phyloP scores from a whole-genome alignment of 805 yeast genomes.

The Candida anglica region DNA sequence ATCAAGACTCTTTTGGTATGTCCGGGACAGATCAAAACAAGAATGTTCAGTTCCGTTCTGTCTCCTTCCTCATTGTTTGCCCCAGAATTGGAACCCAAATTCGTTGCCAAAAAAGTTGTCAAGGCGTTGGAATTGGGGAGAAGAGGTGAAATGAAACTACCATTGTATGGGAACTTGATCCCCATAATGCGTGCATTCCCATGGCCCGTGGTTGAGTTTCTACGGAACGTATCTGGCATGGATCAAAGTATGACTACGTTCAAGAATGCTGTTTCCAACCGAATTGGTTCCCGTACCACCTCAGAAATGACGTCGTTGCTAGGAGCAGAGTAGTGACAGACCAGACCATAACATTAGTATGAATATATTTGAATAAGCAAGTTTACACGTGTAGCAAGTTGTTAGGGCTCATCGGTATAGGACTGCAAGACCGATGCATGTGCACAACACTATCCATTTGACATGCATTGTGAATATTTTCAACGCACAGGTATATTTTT shows the following conservation, averaged over 20 bases:
- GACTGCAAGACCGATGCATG: too few species aligned
- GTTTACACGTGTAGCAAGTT: too few species aligned
- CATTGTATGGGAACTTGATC: conserved; percentile 70
- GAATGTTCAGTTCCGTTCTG: conserved; percentile 65
- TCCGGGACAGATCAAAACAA: conserved; percentile 83
- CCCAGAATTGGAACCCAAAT: conserved; percentile 70
- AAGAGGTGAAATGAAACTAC: conserved; percentile 66
- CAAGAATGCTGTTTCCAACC: conserved; percentile 7
- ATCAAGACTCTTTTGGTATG: conserved; percentile 74
- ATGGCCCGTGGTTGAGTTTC: conserved; percentile 58
- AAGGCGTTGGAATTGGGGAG: conserved; percentile 55
- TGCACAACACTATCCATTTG: too few species aligned
- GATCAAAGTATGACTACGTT: conserved; percentile 47
- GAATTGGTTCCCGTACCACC: too few species aligned
- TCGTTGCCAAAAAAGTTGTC: conserved; percentile 59
- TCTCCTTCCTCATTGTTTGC: conserved; percentile 79
- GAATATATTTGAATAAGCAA: too few species aligned
- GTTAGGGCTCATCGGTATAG: too few species aligned
- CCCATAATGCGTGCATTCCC: conserved; percentile 73
- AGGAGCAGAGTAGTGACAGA: too few species aligned
- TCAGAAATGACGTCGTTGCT: too few species aligned
- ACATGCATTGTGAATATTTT: too few species aligned
- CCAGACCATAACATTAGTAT: too few species aligned
- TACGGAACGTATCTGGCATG: conserved; percentile 62
- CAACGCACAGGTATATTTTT: too few species aligned